phyloP scores from a whole-genome alignment of 257 asterid species.

The Primulina eburnea region DNA sequence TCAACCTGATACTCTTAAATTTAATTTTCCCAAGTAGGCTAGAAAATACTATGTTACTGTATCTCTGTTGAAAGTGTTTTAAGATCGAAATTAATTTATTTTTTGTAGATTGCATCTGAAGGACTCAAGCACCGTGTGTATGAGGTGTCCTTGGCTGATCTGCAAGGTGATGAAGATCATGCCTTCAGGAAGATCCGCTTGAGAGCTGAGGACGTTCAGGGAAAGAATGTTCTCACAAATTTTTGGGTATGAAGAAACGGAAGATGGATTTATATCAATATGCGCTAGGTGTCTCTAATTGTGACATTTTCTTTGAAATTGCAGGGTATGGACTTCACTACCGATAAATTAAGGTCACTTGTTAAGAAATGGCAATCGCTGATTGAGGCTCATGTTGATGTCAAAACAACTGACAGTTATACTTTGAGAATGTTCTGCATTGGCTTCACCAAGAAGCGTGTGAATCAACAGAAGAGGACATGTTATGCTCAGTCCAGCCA shows the following conservation, averaged over 20 bases:
- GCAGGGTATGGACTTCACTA: conserved; percentile 80
- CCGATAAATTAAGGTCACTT: conserved; percentile 76
- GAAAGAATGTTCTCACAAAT: conserved; percentile 44
- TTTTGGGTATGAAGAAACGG: conserved; percentile 39
- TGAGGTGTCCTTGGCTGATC: background rate
- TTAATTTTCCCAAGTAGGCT: too few relatives aligned
- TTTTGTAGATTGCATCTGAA: background rate
- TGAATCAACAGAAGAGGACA: conserved; percentile 84
- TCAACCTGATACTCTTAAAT: too few relatives aligned
- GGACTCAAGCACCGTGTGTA: background rate
- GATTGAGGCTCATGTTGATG: conserved; percentile 87
- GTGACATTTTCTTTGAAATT: background rate
- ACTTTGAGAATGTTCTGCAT: conserved; percentile 77
- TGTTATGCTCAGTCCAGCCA: conserved; percentile 85
- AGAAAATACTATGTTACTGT: too few relatives aligned
- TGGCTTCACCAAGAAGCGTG: conserved; percentile 83
- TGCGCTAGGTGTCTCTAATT: background rate
- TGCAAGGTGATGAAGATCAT: conserved; percentile 1
- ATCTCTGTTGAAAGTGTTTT: too few relatives aligned
- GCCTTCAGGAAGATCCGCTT: background rate
- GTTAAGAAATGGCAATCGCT: conserved; percentile 74
- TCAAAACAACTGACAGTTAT: conserved; percentile 68
- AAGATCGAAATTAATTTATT: too few relatives aligned
- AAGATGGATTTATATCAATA: background rate
- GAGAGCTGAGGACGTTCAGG: background rate